Percentiles rank a stretch among this genome's conserved stretches.
Evolutionary conservation across 805 yeast genomes (phyloP).

Genomic region (Candida vaughaniae): DNA sequence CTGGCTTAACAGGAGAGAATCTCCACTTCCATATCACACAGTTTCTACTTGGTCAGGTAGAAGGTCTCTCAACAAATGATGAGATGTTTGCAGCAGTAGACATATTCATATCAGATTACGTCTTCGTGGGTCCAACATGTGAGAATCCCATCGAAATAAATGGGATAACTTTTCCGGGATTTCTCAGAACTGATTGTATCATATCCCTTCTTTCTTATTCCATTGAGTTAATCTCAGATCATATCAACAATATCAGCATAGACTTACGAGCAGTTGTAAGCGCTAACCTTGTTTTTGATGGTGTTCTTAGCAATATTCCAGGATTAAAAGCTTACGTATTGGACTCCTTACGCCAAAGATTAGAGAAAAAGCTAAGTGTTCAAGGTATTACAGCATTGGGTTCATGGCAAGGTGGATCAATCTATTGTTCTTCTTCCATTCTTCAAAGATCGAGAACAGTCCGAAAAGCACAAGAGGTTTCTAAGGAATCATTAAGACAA

Average conservation of each 20-base stretch:
- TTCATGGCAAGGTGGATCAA: slow-evolving; percentile 32
- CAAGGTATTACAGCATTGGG: slow-evolving; percentile 19
- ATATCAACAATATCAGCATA: slow-evolving; percentile 9
- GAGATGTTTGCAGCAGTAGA: too few relatives aligned
- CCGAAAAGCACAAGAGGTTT: slow-evolving; percentile 21
- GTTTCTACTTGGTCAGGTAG: not conserved
- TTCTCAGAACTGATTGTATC: slow-evolving; percentile 1
- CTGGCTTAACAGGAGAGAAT: slow-evolving; percentile 10
- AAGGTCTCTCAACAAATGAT: too few relatives aligned
- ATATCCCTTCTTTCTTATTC: slow-evolving; percentile 6
- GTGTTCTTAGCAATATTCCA: slow-evolving; percentile 22
- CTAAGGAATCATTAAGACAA: slow-evolving; percentile 18
- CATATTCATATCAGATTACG: slow-evolving; percentile 14
- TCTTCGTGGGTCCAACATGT: slow-evolving; percentile 8
- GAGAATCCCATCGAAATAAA: slow-evolving; percentile 1
- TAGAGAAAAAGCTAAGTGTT: not conserved
- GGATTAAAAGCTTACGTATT: slow-evolving; percentile 21
- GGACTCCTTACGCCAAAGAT: slow-evolving; percentile 10
- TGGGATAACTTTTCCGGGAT: slow-evolving; percentile 2
- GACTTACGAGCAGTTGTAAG: slow-evolving; percentile 19
- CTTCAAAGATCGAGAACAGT: slow-evolving; percentile 13
- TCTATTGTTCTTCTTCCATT: slow-evolving; percentile 24
- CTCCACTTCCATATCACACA: slow-evolving; percentile 10
- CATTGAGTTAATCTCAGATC: slow-evolving; percentile 3
- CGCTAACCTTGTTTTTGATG: slow-evolving; percentile 23